phyloP scores from a whole-genome alignment of 2,329 filamentous ascomycete species.

The Aspergillus quadrilineatus region DNA sequence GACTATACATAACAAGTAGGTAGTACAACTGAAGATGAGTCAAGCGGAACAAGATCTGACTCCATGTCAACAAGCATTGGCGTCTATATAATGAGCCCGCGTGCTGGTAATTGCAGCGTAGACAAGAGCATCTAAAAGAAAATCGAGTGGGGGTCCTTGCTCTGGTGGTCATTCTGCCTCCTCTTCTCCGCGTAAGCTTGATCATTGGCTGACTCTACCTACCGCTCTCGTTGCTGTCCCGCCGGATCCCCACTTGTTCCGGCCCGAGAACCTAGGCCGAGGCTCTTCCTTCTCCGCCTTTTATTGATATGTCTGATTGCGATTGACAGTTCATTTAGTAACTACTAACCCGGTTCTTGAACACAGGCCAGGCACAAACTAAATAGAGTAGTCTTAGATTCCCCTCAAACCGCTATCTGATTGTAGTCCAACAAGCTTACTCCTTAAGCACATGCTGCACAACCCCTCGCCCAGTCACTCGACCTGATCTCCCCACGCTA shows the following conservation, averaged over 20 bases:
- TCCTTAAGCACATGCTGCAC: not conserved
- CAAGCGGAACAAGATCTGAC: not conserved
- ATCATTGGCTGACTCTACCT: not conserved
- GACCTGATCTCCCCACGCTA: not conserved
- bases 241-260: constrained; percentile 14
- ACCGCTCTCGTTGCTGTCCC: constrained; percentile 5
- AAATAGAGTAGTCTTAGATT: constrained; percentile 4
- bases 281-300: constrained; percentile 4
- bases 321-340: too few species aligned
- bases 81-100: constrained; percentile 17
- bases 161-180: constrained; percentile 26
- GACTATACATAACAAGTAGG: not conserved
- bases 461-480: not conserved
- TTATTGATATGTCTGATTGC: not conserved
- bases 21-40: not conserved
- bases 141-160: constrained; percentile 8
- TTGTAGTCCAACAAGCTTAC: not conserved
- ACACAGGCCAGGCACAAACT: not conserved
- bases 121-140: constrained; percentile 34
- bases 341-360: too few species aligned
- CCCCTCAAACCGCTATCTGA: not conserved
- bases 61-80: constrained; percentile 6
- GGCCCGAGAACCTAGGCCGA: constrained; percentile 15
- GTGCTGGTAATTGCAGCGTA: constrained; percentile 49
- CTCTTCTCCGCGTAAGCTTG: not conserved